Evolutionary conservation across 352 stramenopile species (phyloP).

Genomic region (Globisporangium nodosum): DNA sequence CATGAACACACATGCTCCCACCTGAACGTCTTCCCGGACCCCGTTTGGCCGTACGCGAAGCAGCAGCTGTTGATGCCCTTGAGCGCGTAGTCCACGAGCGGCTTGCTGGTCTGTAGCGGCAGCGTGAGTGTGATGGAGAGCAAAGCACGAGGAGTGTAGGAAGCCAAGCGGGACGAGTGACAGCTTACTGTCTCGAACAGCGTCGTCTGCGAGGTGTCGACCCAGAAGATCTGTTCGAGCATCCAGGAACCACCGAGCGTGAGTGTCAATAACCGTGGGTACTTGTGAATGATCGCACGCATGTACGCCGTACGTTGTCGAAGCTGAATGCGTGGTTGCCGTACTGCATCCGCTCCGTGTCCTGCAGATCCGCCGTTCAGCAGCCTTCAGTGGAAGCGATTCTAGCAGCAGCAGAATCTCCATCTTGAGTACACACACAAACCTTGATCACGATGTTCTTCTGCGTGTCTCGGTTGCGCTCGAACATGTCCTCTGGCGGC

Average conservation of each 20-base stretch:
- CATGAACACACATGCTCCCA: conserved; percentile 17
- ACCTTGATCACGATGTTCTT: conserved; percentile 86
- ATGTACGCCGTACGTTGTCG: conserved; percentile 44
- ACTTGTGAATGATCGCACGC: not conserved
- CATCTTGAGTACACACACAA: not conserved
- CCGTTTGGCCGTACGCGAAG: conserved; percentile 91
- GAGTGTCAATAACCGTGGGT: too few species aligned
- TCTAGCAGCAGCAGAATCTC: not conserved
- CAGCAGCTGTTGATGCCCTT: conserved; percentile 92
- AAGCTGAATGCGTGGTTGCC: conserved; percentile 85
- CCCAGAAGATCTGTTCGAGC: conserved; percentile 65
- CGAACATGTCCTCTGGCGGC: conserved; percentile 77
- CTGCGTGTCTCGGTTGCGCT: conserved; percentile 64
- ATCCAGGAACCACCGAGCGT: not conserved
- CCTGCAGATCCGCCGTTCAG: conserved; percentile 19
- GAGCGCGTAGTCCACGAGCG: conserved; percentile 86
- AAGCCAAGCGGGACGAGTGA: not conserved
- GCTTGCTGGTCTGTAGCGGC: conserved; percentile 58
- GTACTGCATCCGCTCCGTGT: conserved; percentile 82
- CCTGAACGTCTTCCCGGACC: conserved; percentile 83
- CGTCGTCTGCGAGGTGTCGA: conserved; percentile 63
- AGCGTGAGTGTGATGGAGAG: not conserved
- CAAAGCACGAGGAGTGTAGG: not conserved
- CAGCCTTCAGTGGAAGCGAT: not conserved
- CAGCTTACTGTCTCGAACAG: conserved; percentile 59